Evolutionary conservation across 2,329 filamentous ascomycete species (phyloP).

Genomic region (Tolypocladium cylindrosporum): DNA sequence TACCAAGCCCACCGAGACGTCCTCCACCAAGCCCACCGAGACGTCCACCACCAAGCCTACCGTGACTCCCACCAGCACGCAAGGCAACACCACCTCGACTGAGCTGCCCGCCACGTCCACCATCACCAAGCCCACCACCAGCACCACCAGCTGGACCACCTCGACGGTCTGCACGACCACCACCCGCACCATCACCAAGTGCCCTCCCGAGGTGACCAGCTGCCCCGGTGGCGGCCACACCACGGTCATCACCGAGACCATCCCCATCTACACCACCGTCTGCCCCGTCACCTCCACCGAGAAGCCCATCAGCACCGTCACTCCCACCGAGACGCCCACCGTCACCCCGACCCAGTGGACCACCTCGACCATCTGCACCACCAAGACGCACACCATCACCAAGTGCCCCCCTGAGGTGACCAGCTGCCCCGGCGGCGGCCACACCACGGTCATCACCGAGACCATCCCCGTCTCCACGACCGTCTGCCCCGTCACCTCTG

Average conservation of each 20-base stretch:
- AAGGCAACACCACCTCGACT: constrained; percentile 6
- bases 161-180: constrained; percentile 20
- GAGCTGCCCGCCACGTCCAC: neutral
- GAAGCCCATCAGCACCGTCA: neutral
- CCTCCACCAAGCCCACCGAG: neutral
- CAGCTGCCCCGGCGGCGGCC: constrained; percentile 16
- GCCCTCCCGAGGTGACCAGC: constrained; percentile 17
- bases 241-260: constrained; percentile 17
- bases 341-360: constrained; percentile 7
- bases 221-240: constrained; percentile 17
- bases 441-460: constrained; percentile 15
- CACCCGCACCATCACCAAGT: constrained; percentile 17
- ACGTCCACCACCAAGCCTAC: neutral
- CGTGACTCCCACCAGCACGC: constrained; percentile 23
- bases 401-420: constrained; percentile 18
- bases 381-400: constrained; percentile 17
- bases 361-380: constrained; percentile 21
- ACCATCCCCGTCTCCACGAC: constrained; percentile 27
- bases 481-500: constrained; percentile 27
- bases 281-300: constrained; percentile 14
- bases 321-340: neutral
- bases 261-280: constrained; percentile 27
- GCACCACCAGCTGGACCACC: constrained; percentile 14
- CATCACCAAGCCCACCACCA: neutral
- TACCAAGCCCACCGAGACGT: too few relatives aligned